phyloP scores from a whole-genome alignment of 148 eudicot species.

The Cornus suecica region DNA sequence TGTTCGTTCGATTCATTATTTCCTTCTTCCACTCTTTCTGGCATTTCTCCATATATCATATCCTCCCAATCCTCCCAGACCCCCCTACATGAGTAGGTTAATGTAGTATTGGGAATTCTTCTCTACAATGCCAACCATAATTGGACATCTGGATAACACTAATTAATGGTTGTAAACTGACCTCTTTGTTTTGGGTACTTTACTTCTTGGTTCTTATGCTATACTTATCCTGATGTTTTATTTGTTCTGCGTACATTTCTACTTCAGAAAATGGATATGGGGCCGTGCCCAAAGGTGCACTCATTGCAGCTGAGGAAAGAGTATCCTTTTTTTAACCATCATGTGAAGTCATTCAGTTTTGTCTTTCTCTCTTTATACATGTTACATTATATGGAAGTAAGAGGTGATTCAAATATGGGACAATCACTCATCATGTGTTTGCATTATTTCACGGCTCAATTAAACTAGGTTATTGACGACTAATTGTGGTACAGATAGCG shows the following conservation, averaged over 20 bases:
- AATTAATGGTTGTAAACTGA: neutral
- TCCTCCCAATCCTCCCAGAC: too few species aligned
- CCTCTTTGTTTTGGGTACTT: neutral
- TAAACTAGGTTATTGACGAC: too few species aligned
- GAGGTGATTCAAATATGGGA: neutral
- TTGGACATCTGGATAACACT: neutral
- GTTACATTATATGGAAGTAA: neutral
- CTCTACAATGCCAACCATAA: too few species aligned
- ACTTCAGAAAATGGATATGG: constrained; percentile 94
- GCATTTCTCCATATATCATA: too few species aligned
- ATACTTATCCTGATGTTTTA: neutral
- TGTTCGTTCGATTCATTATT: too few species aligned
- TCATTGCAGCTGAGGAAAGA: constrained; percentile 91
- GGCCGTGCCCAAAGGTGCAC: constrained; percentile 95
- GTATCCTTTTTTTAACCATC: constrained; percentile 56
- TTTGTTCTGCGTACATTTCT: constrained; percentile 2
- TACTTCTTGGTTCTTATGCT: neutral
- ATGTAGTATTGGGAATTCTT: too few species aligned
- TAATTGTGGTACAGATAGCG: too few species aligned
- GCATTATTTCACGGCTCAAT: neutral
- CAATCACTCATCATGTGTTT: neutral
- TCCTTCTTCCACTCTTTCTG: too few species aligned
- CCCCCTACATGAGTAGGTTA: too few species aligned
- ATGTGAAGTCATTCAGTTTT: neutral
- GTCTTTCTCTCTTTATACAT: too few species aligned